Base-by-base conservation (phyloP, 2,329 filamentous ascomycete species). In the Pseudogymnoascus sp. region DNA sequence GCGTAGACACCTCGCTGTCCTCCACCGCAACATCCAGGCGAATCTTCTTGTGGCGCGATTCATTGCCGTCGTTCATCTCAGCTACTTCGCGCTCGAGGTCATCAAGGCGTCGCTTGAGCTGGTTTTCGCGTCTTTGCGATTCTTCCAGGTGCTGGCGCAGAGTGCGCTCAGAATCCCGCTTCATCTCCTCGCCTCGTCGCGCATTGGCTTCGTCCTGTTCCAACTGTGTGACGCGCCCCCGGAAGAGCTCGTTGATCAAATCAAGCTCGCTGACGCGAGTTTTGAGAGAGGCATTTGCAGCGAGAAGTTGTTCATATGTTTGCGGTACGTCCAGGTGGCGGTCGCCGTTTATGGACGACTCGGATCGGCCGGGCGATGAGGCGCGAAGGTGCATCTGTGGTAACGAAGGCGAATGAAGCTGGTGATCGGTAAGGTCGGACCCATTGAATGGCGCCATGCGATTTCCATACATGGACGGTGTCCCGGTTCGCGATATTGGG, bases 251-350 rank as follows among this genome's bases (percentile, higher is more conserved):
- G 68, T 92, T 96, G 77, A 99, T 96, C 58, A 99, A 82, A 71
- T 99, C 94, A 21, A 99, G 81, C 73, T 99, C 94, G 67, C 87
- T 94, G 33, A 99, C 92, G 39, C 94, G 86, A 0, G 94, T 99
- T 75, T 95, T 95, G n/a, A 97, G 79, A 57, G 85, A 87, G 4
- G 89, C 89, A 72, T 95, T 96, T 63, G 86, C 83, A 1, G 87
- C 86, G 58, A 90, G 77, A 21, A 95, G 81, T 62, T 89, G 85
- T 69, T 96, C 89, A 71, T 90, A 90, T 2, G 86, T 87, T 69
- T 90, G 87, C 0, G 88, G 83, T 3, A 83, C 78, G 61, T 92
- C 89, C 60, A 85, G 77, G 64, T 84, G 80, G 55, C 86, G 85
- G 62, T 81, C 74, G 57, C 75, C 77, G 63, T 83, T 81, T 61